Conservation (phyloP, 2,329 filamentous ascomycete species). For the Colletotrichum ledebouriae region DNA sequence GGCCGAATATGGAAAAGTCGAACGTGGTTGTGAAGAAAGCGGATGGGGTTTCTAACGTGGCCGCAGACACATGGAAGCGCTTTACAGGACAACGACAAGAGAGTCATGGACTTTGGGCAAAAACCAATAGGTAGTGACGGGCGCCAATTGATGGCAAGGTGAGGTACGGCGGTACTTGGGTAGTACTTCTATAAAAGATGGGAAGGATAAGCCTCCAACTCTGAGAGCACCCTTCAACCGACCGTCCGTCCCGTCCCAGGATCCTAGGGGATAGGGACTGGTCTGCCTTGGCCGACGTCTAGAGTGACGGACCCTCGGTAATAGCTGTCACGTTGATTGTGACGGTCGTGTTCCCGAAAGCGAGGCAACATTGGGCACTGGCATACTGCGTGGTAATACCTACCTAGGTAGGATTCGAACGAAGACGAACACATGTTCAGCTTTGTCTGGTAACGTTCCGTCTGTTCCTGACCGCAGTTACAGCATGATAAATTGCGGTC, state of each 20-base stretch:
- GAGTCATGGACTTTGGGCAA: neutral
- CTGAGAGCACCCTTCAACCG: too few relatives aligned
- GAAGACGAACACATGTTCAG: neutral
- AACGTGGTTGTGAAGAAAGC: slow-evolving; percentile 21
- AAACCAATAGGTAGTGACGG: neutral
- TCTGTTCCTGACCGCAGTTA: slow-evolving; percentile 6
- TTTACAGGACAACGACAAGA: too few relatives aligned
- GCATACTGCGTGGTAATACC: too few relatives aligned
- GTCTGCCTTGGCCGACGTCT: slow-evolving; percentile 20
- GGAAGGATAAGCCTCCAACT: too few relatives aligned
- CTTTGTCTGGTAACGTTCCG: neutral
- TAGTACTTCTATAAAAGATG: too few relatives aligned
- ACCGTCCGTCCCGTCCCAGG: too few relatives aligned
- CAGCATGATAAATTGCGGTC: slow-evolving; percentile 9
- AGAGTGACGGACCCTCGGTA: slow-evolving; percentile 18
- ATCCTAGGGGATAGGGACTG: too few relatives aligned
- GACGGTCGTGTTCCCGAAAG: slow-evolving; percentile 4
- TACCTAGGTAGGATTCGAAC: neutral
- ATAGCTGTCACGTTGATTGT: too few relatives aligned
- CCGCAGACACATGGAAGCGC: neutral
- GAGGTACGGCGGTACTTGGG: neutral
- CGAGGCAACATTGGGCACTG: too few relatives aligned
- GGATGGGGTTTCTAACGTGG: neutral
- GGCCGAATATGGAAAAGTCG: slow-evolving; percentile 16
- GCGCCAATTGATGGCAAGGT: neutral